Conservation (phyloP, 805 yeast species). For the Ogataea paradorogensis region DNA sequence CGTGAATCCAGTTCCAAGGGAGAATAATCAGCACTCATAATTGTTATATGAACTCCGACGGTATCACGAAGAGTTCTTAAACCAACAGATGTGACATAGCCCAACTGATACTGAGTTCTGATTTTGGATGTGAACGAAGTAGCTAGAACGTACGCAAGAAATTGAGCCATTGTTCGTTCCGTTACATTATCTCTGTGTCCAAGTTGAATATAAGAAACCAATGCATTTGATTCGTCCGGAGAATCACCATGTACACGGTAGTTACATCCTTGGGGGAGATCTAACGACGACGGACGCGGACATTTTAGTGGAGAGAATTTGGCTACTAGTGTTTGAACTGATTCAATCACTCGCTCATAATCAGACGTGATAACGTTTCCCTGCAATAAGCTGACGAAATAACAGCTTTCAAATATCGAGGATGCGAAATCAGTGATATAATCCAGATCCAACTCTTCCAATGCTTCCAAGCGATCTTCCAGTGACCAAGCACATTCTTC, state of each 20-base stretch:
- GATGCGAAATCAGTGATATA: constrained; percentile 33
- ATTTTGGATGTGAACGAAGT: constrained; percentile 44
- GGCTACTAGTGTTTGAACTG: constrained; percentile 13
- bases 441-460: constrained; percentile 46
- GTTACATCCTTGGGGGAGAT: constrained; percentile 37
- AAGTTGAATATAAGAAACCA: constrained; percentile 55
- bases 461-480: constrained; percentile 52
- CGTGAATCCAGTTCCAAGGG: constrained; percentile 42
- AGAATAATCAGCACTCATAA: constrained; percentile 49
- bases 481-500: constrained; percentile 57
- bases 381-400: constrained; percentile 44
- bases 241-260: constrained; percentile 35
- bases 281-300: constrained; percentile 37
- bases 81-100: constrained; percentile 62
- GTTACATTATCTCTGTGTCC: constrained; percentile 42
- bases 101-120: constrained; percentile 56
- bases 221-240: constrained; percentile 51
- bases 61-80: constrained; percentile 47
- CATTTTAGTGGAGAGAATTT: constrained; percentile 13
- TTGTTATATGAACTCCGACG: constrained; percentile 55
- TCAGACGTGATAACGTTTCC: constrained; percentile 40
- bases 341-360: constrained; percentile 5
- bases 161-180: constrained; percentile 40
- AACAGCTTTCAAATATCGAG: constrained; percentile 29
- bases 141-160: constrained; percentile 48